phyloP scores from a whole-genome alignment of 2,329 filamentous ascomycete species.

The Aspergillus flavus region DNA sequence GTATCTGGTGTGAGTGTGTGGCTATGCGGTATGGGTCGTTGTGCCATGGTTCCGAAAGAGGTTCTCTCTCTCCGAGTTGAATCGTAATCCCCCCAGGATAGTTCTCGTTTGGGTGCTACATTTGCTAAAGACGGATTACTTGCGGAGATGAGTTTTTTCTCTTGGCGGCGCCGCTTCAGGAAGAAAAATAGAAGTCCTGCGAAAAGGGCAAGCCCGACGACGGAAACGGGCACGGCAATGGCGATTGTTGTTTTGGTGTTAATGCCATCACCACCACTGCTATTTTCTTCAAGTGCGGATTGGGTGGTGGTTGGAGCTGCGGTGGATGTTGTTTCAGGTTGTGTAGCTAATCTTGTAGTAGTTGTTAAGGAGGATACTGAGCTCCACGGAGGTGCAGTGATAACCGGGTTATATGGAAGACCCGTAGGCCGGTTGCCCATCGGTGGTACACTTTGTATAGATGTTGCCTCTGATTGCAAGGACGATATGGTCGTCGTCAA shows the following conservation, averaged over 20 bases:
- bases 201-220: slow-evolving; percentile 31
- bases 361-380: background rate
- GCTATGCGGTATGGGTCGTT: background rate
- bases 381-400: background rate
- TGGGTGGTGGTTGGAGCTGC: background rate
- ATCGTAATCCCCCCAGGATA: slow-evolving; percentile 1
- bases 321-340: slow-evolving; percentile 1
- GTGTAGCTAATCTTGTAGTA: background rate
- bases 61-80: background rate
- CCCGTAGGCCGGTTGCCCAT: background rate
- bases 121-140: slow-evolving; percentile 2
- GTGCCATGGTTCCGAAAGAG: background rate
- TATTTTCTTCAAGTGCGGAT: background rate
- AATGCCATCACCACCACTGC: slow-evolving; percentile 5
- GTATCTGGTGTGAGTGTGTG: slow-evolving; percentile 2
- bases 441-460: background rate
- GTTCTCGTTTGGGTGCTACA: slow-evolving; percentile 13
- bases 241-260: slow-evolving; percentile 31
- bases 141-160: background rate
- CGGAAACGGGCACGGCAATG: slow-evolving; percentile 37
- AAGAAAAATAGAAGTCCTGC: slow-evolving; percentile 29
- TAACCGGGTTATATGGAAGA: background rate
- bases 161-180: slow-evolving; percentile 24
- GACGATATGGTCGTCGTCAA: background rate
- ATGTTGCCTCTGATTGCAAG: background rate